Base-by-base conservation (phyloP, 192 early-diverging fungal species). In the Backusella macrospora region DNA sequence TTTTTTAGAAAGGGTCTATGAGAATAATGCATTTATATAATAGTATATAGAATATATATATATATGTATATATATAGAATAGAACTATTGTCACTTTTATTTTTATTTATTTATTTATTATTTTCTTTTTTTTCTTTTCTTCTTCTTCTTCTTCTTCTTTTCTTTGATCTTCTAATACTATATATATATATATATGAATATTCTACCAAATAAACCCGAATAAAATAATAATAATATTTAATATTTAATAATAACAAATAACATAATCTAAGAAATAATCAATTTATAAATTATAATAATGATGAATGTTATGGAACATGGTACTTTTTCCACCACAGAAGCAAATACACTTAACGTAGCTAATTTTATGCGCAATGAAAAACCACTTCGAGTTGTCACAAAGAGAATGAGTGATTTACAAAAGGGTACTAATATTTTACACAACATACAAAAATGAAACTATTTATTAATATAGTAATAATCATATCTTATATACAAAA, bases 381-480 rank as follows among this genome's bases (percentile, higher is more conserved):
- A 23, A 23, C n/a, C 52, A 26, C 52, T 59, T 59, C 52, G 52
- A 23, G 52, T 59, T 59, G 52, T 59, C 52, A 59, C 52, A 8
- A 65, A 39, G 38, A 65, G 37, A 39, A 65, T 40, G 64, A 39
- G n/a, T 39, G n/a, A 65, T 9, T 16, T 65, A 42, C 34, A 65
- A 64, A 64, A 39, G 16, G 37, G 37, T 18, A 40, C n/a, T 18
- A 42, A 65, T 8, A 18, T 39, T 5, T 18, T 18, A n/a, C 48
- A 15, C 18, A 18, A 65, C 8, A 37, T 21, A 18, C 15, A 16
- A 37, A 39, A 39, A 18, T 39, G 0, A 42, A 7, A 18, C 4
- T 12, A 65, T 39, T 34, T 34, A 23, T 34, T 40, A 18, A 65
- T 8, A 40, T 37, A n/a, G 16, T 37, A 65, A n/a, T 18, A 0